Evolutionary conservation across 352 stramenopile genomes (phyloP), one percentile per base, ranked within the genome.

Genomic region (Phytophthora capsici): DNA sequence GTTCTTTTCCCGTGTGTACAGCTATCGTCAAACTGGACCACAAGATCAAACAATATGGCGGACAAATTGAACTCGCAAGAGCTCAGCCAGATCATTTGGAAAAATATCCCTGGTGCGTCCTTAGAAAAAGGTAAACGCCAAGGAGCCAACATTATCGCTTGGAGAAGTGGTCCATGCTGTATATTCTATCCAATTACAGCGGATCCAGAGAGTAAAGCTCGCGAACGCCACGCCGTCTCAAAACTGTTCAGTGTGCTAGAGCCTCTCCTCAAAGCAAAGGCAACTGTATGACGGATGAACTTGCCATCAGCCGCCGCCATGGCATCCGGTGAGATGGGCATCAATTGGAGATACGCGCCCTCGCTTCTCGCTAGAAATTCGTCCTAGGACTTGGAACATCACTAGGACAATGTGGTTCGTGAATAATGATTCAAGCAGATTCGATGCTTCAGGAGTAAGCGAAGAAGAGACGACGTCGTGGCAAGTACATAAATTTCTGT

Each of bases 381-480:
- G n/a, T 78, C 70, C 77, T 73, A 89, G 6, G 78, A 13, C 20
- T 6, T n/a, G n/a, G n/a, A n/a, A n/a, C n/a, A n/a, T n/a, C n/a
- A n/a, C n/a, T n/a, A n/a, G n/a, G n/a, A n/a, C n/a, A n/a, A 14
- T 6, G 25, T 58, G 41, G 38, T 26, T 59, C 13, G 49, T 41
- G 41, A 80, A 82, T 19, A 84, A 57, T 13, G 66, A 53, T 37
- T 78, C 54, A 6, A 80, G 19, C 10, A 51, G 50, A 4, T 67
- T 20, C 64, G 80, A 16, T 90, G 80, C 50, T 90, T 89, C 2
- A 90, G 55, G 0, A 89, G 46, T n/a, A 81, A 25, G 1, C 70
- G 69, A 41, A 93, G 55, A 8, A 91, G 55, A 10, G 64, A 40
- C 1, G 84, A 93, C 7, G 63, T 54, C 25, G 49, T 81, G 10